These are phyloP conservation scores for Russula dissimulans DNA, from an alignment of 768 basidiomycete species.

Conservation along the genomic window DNA sequence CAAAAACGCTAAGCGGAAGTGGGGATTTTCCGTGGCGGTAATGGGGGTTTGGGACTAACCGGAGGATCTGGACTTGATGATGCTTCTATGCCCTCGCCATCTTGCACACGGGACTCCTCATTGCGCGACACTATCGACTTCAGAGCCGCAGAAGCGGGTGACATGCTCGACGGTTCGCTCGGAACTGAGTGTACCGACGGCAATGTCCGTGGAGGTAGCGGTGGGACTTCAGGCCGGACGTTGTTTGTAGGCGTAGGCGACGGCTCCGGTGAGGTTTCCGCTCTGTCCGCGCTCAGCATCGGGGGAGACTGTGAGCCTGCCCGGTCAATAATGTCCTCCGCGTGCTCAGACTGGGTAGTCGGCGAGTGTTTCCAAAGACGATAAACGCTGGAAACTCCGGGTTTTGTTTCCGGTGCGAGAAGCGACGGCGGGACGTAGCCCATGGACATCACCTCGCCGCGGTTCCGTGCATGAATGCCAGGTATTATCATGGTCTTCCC, in stretches of 20 bases:
- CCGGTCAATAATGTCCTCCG: background rate
- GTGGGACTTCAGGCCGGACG: constrained; percentile 28
- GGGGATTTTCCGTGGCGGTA: constrained; percentile 21
- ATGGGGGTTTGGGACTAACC: constrained; percentile 19
- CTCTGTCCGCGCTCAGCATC: background rate
- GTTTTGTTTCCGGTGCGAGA: constrained; percentile 31
- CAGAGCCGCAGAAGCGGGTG: constrained; percentile 44
- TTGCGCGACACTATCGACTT: constrained; percentile 44
- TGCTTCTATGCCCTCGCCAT: background rate
- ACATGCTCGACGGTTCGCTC: constrained; percentile 10
- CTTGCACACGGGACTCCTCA: constrained; percentile 20
- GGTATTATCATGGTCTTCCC: constrained; percentile 81
- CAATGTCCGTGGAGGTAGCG: constrained; percentile 40
- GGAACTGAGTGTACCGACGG: constrained; percentile 19
- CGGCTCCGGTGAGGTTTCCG: background rate
- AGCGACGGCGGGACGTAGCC: constrained; percentile 55
- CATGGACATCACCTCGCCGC: constrained; percentile 80
- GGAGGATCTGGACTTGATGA: background rate
- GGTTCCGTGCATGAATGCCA: constrained; percentile 76
- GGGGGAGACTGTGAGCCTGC: background rate
- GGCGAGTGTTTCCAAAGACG: constrained; percentile 62
- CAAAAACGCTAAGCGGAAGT: constrained; percentile 12
- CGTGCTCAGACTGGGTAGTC: constrained; percentile 17
- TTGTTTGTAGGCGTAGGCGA: background rate
- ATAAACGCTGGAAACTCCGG: constrained; percentile 59